These are phyloP conservation scores for Nannochloropsis gaditana DNA, from an alignment of 108 stramenopile genomes.

Conservation along the genomic window DNA sequence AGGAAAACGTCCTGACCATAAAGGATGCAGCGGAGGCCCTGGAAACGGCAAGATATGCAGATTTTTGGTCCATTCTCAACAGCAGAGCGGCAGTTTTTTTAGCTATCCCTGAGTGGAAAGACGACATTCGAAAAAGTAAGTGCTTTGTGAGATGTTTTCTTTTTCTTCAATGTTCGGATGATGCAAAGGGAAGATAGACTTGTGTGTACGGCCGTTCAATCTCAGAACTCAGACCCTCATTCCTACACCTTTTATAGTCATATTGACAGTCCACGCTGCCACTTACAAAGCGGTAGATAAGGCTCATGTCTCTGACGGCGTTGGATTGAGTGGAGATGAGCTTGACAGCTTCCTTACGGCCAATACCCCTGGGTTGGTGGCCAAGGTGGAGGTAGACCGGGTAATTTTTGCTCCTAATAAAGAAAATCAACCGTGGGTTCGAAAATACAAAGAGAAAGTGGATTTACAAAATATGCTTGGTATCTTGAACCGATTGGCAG, in stretches of 20 bases:
- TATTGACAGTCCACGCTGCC: neutral
- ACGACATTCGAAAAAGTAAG: constrained; percentile 6
- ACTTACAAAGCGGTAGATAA: neutral
- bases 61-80: constrained; percentile 31
- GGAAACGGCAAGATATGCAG: constrained; percentile 38
- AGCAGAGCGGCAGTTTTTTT: neutral
- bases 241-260: neutral
- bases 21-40: constrained; percentile 30
- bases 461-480: constrained; percentile 18
- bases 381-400: neutral
- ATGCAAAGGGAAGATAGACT: neutral
- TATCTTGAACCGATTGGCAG: neutral
- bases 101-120: constrained; percentile 6
- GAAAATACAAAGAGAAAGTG: neutral
- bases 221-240: neutral
- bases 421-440: neutral
- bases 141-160: neutral
- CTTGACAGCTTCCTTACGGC: neutral
- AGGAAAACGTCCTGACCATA: constrained; percentile 28
- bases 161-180: neutral
- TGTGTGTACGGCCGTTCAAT: neutral
- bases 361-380: neutral
- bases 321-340: neutral
- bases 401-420: neutral
- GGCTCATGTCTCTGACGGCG: neutral